phyloP scores from a whole-genome alignment of 2,329 filamentous ascomycete species.

The Gyromitra esculenta region DNA sequence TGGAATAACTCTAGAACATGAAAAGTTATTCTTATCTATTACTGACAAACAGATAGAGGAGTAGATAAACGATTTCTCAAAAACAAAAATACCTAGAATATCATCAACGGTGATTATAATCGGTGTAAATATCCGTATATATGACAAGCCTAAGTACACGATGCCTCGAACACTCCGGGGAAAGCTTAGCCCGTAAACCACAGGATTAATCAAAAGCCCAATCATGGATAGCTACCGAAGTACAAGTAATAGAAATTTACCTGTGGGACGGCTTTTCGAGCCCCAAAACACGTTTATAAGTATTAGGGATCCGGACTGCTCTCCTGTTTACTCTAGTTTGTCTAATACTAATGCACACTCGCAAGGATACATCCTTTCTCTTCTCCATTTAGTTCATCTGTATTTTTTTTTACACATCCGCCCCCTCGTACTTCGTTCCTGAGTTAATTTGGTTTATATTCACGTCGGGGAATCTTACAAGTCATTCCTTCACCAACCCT shows the following conservation, averaged over 20 bases:
- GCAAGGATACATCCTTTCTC: constrained; percentile 4
- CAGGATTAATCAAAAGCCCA: no score
- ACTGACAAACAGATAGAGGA: no score
- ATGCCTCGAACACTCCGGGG: neutral
- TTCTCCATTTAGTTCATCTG: neutral
- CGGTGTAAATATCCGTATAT: neutral
- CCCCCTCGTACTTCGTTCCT: neutral
- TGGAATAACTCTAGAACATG: no score
- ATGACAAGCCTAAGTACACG: neutral
- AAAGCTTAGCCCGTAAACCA: neutral
- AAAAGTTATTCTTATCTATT: no score
- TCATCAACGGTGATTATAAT: no score
- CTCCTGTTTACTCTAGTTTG: neutral
- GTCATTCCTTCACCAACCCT: neutral
- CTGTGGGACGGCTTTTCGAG: constrained; percentile 6
- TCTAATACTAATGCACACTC: neutral
- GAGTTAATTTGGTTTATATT: neutral
- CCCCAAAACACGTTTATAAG: constrained; percentile 14
- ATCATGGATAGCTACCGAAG: constrained; percentile 8
- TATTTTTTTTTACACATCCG: neutral
- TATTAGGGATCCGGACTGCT: neutral
- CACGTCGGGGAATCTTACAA: no score
- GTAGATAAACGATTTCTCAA: no score
- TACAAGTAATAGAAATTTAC: constrained; percentile 1
- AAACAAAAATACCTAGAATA: no score